Conservation (phyloP, 106 monocot species). For the Platanthera guangdongensis region DNA sequence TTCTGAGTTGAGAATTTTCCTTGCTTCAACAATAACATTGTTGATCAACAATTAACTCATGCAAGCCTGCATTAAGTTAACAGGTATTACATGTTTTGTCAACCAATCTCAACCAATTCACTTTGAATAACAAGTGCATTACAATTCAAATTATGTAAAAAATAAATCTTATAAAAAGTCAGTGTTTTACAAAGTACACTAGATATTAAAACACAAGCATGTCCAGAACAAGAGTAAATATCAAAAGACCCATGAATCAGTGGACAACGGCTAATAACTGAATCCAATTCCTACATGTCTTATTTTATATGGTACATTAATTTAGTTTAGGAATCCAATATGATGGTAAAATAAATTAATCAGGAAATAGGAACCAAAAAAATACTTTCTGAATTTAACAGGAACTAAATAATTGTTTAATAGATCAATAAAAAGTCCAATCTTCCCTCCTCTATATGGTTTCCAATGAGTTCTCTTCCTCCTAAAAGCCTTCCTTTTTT, state of each 20-base stretch:
- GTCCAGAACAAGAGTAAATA: neutral
- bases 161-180: no score
- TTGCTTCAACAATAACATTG: no score
- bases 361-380: no score
- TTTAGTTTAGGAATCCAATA: neutral
- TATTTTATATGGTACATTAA: neutral
- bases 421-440: neutral
- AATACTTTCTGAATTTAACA: neutral
- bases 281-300: neutral
- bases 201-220: neutral
- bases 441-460: neutral
- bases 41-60: no score
- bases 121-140: no score
- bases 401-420: neutral
- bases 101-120: no score
- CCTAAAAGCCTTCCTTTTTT: neutral
- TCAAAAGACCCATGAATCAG: neutral
- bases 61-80: no score
- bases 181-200: neutral
- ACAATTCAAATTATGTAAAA: no score
- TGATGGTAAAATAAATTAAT: no score
- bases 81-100: no score
- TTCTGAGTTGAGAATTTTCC: no score
- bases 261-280: neutral
- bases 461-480: neutral